Base-by-base conservation (phyloP, 2,329 filamentous ascomycete genomes). In the Ceratocystis cacaofunesta region DNA sequence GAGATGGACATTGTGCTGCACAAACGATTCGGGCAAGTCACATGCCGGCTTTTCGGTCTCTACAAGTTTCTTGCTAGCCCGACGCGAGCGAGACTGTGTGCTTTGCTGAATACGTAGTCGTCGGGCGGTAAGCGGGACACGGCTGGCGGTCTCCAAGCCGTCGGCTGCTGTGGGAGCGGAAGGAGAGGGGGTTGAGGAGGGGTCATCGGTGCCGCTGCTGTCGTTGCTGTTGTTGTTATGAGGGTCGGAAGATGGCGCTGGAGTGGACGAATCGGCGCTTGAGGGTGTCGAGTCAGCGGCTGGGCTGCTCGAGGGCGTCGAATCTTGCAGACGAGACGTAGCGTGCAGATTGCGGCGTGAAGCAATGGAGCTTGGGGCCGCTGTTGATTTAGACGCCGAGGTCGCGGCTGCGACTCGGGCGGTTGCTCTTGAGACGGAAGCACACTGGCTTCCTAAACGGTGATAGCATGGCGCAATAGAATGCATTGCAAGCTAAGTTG, bases 1-100 rank as follows among this genome's bases (percentile, higher is more conserved):
- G 32, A 66, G 28, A 55, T 61, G 48, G 5, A 68, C 64, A 64
- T 68, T 68, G 28, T 25, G 12, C 3, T 62, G 28, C 15, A 65
- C 1, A 36, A 68, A 68, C 4, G 32, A 30, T 1, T 63, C 36
- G 6, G 66, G 66, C 10, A 68, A 17, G 12, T 64, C 65, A 32
- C 43, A 62, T 19, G 32, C 43, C 32, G 52, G 41, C 17, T 61
- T 19, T 25, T 66, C 48, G 32, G 46, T 6, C 36, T 5, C 28
- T n/a, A 19, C n/a, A 28, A 8, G 22, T 19, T 62, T 36, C 43
- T 58, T 58, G 28, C 3, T 25, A 8, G 30, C 48, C 4, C 52
- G 57, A 15, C 44, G 60, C 52, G 6, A 52, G 7, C 55, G 65
- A 28, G 4, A n/a, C 61, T 43, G 64, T 8, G 32, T 43, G 50